Evolutionary conservation across 495 filamentous ascomycete species (phyloP).

Genomic region (Penicillium simplicissimum): DNA sequence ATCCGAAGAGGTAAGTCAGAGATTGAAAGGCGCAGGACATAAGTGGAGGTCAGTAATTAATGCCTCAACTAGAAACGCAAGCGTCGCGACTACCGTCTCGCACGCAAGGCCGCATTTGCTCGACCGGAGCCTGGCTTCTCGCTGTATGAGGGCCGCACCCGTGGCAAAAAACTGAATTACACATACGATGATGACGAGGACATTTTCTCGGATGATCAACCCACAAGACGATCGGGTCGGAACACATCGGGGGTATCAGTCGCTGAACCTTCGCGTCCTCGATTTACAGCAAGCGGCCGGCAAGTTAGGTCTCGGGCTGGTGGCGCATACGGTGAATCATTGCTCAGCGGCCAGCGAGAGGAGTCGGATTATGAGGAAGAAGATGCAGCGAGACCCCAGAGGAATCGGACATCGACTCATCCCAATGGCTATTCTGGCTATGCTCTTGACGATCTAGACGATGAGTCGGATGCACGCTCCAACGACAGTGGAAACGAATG

Average conservation of each 20-base stretch:
- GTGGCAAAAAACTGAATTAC: conserved; percentile 93
- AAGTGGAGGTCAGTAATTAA: conserved; percentile 31
- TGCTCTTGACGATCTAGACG: conserved; percentile 61
- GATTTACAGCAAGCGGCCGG: conserved; percentile 87
- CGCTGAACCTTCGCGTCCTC: conserved; percentile 66
- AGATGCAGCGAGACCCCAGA: conserved; percentile 33
- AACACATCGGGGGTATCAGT: conserved; percentile 70
- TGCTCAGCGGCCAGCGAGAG: conserved; percentile 55
- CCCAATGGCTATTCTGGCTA: conserved; percentile 54
- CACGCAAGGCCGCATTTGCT: conserved; percentile 82
- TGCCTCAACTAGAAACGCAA: conserved; percentile 69
- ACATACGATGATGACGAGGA: conserved; percentile 92
- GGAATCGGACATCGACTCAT: conserved; percentile 32
- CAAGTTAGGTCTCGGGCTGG: conserved; percentile 76
- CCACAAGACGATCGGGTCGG: conserved; percentile 68
- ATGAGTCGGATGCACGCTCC: conserved; percentile 59
- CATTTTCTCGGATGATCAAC: conserved; percentile 69
- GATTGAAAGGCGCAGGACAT: neutral
- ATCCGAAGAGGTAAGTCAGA: conserved; percentile 73
- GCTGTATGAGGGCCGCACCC: conserved; percentile 91
- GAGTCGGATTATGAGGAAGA: conserved; percentile 36
- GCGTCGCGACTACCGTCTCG: conserved; percentile 85
- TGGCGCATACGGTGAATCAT: conserved; percentile 75
- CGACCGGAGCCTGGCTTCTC: conserved; percentile 89
- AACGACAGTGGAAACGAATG: conserved; percentile 65